Evolutionary conservation across 1,284 basidiomycete species (phyloP).

Genomic region (Puccinia sorghi): DNA sequence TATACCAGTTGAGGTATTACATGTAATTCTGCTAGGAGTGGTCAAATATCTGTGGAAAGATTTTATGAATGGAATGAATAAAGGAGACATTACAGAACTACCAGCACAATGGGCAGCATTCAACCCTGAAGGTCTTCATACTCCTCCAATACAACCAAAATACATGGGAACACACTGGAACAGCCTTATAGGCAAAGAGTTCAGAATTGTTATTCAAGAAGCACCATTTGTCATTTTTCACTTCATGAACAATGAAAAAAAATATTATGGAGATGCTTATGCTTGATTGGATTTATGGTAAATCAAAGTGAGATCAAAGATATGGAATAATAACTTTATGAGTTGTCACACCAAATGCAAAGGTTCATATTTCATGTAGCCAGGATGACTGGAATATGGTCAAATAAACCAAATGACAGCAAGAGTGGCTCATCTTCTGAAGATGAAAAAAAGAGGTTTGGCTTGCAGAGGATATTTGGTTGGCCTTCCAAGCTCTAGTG

Average conservation of each 20-base stretch:
- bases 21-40: conserved; percentile 52
- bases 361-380: too few species aligned
- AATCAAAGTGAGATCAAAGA: too few species aligned
- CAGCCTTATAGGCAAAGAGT: neutral
- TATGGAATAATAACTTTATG: too few species aligned
- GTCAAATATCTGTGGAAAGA: neutral
- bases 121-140: neutral
- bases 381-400: conserved; percentile 54
- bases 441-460: too few species aligned
- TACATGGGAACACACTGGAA: neutral
- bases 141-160: neutral
- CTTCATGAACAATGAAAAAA: neutral
- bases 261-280: neutral
- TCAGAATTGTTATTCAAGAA: neutral
- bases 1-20: conserved; percentile 60
- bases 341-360: too few species aligned
- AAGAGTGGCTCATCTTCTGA: too few species aligned
- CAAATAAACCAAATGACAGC: conserved; percentile 62
- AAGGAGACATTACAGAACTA: neutral
- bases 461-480: too few species aligned
- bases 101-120: neutral
- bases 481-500: too few species aligned
- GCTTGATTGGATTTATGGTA: neutral
- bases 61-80: neutral
- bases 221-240: neutral